A percentile compares a stretch with the other conserved stretches of the same genome.
phyloP scores from a whole-genome alignment of 148 eudicot genomes.

The Chenopodium berlandieri region DNA sequence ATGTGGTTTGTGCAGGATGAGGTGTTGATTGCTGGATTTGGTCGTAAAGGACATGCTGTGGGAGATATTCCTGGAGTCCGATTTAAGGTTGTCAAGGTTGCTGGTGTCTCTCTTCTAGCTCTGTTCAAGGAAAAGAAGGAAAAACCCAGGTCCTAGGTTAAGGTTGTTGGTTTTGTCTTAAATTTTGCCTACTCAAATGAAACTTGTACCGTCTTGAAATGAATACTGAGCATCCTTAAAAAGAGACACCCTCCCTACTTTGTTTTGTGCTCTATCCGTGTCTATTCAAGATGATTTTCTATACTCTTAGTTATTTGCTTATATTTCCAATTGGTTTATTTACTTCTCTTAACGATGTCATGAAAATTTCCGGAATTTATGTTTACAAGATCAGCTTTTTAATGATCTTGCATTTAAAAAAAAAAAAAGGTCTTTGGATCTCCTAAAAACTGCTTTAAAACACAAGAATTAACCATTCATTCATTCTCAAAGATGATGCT shows the following conservation, averaged over 20 bases:
- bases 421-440: too few relatives aligned
- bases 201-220: neutral
- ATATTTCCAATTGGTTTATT: neutral
- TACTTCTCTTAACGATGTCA: neutral
- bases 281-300: neutral
- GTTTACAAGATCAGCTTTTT: too few relatives aligned
- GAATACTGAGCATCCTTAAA: neutral
- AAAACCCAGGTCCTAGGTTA: slow-evolving; percentile 80
- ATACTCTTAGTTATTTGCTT: neutral
- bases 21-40: slow-evolving; percentile 95
- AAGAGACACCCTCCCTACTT: neutral
- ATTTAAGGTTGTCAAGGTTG: slow-evolving; percentile 96
- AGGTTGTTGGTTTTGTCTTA: neutral
- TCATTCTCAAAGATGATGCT: too few relatives aligned
- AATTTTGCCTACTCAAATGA: neutral
- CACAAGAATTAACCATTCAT: too few relatives aligned
- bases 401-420: too few relatives aligned
- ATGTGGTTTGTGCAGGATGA: slow-evolving; percentile 55
- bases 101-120: slow-evolving; percentile 89
- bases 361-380: neutral
- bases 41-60: slow-evolving; percentile 94
- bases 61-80: slow-evolving; percentile 99
- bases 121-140: slow-evolving; percentile 95
- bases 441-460: too few relatives aligned
- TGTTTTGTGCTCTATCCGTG: slow-evolving; percentile 11